Conservation (phyloP, 768 basidiomycete genomes). For the Suillus clintonianus region DNA sequence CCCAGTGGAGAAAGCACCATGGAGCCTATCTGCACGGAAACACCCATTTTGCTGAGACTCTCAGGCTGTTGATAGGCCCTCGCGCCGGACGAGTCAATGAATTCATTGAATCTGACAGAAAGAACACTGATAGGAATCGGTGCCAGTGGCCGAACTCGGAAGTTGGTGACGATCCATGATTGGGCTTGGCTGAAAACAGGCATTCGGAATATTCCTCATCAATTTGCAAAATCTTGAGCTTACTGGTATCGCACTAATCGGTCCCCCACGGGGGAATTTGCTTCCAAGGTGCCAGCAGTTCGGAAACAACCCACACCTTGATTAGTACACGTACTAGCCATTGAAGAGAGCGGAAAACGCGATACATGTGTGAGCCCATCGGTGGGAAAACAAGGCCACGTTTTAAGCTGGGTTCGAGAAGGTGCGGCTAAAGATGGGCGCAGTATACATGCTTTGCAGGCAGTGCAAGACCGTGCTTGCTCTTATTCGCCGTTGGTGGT, state of each 20-base stretch:
- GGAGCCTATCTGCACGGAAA: neutral
- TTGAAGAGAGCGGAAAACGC: neutral
- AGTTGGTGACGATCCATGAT: neutral
- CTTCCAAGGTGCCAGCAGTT: neutral
- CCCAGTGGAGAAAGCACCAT: neutral
- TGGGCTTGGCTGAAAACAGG: neutral
- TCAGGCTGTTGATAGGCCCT: neutral
- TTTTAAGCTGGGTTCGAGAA: neutral
- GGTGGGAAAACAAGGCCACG: constrained; percentile 19
- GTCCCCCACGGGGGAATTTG: neutral
- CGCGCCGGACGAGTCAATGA: neutral
- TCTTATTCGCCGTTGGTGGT: constrained; percentile 24
- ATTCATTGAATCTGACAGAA: neutral
- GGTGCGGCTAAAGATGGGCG: constrained; percentile 4
- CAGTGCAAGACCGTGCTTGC: constrained; percentile 20
- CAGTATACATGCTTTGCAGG: constrained; percentile 16
- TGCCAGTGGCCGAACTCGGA: neutral
- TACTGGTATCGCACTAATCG: neutral
- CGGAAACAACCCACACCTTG: neutral
- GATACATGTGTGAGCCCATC: neutral
- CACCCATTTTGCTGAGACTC: neutral
- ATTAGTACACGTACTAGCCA: neutral
- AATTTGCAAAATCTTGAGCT: constrained; percentile 13
- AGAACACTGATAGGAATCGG: neutral
- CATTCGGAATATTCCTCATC: neutral